Percentiles rank a stretch among this genome's conserved stretches.
phyloP scores from a whole-genome alignment of 2,329 filamentous ascomycete species.

The Pseudogymnoascus sp. region DNA sequence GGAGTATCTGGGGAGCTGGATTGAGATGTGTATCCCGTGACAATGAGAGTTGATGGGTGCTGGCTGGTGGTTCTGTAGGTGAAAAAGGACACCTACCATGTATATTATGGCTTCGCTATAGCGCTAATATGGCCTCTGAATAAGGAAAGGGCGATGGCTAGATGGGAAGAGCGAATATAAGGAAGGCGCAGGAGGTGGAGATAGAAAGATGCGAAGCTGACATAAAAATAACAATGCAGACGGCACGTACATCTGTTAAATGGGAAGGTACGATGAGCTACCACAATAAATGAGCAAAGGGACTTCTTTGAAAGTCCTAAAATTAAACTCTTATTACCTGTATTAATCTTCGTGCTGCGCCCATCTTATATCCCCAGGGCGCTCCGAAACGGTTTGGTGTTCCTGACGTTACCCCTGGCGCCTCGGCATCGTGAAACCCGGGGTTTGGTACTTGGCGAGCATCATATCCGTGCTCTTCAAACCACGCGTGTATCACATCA shows the following conservation, averaged over 20 bases:
- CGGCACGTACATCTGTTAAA: background rate
- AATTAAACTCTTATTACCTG: background rate
- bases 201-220: background rate
- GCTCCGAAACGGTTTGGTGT: background rate
- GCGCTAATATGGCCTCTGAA: background rate
- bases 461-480: background rate
- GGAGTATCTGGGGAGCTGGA: slow-evolving; percentile 83
- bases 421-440: background rate
- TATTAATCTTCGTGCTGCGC: background rate
- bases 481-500: slow-evolving; percentile 6
- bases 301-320: background rate
- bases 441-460: background rate
- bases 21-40: slow-evolving; percentile 65
- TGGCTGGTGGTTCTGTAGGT: background rate
- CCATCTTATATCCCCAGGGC: background rate
- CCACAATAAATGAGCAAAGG: background rate
- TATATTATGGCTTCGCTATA: background rate
- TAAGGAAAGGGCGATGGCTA: background rate
- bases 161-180: background rate
- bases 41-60: background rate
- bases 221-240: background rate
- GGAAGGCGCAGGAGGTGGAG: background rate
- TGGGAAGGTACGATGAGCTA: background rate
- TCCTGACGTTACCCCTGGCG: slow-evolving; percentile 1
- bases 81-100: background rate